phyloP scores from a whole-genome alignment of 163 green algal genomes.

The Volvox carteri region DNA sequence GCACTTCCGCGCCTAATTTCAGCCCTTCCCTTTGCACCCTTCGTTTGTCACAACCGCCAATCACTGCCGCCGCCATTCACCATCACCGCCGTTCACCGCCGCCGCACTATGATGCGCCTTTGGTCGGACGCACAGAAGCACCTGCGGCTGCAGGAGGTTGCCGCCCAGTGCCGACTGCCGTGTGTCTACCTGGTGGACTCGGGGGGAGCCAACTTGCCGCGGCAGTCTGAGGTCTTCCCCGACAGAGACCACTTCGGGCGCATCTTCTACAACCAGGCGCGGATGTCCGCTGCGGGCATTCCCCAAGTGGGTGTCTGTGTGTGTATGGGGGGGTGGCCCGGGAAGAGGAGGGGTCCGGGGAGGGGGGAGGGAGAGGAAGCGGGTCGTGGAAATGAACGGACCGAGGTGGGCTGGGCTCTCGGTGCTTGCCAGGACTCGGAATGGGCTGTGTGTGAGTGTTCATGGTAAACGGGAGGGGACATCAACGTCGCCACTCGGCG shows the following conservation, averaged over 20 bases:
- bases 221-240: slow-evolving; percentile 87
- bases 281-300: slow-evolving; percentile 89
- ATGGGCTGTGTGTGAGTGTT: too few species aligned
- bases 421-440: too few species aligned
- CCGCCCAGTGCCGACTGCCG: slow-evolving; percentile 83
- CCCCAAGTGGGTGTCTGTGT: slow-evolving; percentile 63
- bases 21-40: too few species aligned
- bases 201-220: slow-evolving; percentile 92
- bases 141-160: slow-evolving; percentile 82
- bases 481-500: too few species aligned
- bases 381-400: too few species aligned
- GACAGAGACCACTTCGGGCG: slow-evolving; percentile 95
- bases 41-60: too few species aligned
- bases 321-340: neutral
- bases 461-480: too few species aligned
- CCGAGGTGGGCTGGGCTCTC: too few species aligned
- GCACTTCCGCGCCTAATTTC: too few species aligned
- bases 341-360: neutral
- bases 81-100: too few species aligned
- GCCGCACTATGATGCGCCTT: too few species aligned
- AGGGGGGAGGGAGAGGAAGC: neutral
- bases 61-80: too few species aligned
- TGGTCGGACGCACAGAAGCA: slow-evolving; percentile 79
- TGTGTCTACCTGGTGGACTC: slow-evolving; percentile 96
- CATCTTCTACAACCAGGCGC: slow-evolving; percentile 97